Conservation (phyloP, 441 rosid species). For the Pelargonium myrrhifolium region DNA sequence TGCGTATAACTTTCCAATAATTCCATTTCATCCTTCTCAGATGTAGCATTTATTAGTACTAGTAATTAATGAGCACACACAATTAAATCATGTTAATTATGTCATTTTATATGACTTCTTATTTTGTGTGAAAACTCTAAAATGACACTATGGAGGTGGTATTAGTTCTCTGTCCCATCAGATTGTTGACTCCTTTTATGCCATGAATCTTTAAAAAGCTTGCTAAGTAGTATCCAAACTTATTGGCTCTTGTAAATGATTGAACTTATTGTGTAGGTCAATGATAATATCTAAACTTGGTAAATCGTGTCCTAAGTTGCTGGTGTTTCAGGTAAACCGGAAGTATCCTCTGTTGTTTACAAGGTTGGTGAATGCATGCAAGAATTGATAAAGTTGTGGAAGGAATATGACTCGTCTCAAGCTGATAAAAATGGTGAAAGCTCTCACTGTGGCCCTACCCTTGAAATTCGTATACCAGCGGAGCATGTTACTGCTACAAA, state of each 20-base stretch:
- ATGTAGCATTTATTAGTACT: too few relatives aligned
- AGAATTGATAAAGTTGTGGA: conserved; percentile 92
- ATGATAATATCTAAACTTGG: conserved; percentile 3
- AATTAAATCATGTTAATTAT: too few relatives aligned
- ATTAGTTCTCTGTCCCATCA: background rate
- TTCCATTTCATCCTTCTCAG: too few relatives aligned
- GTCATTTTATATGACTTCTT: too few relatives aligned
- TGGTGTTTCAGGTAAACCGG: conserved; percentile 73
- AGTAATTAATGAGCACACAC: too few relatives aligned
- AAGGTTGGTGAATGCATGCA: conserved; percentile 99
- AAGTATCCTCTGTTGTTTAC: conserved; percentile 71
- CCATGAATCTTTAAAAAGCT: background rate
- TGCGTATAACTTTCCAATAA: too few relatives aligned
- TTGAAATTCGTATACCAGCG: conserved; percentile 89
- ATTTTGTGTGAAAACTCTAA: too few relatives aligned
- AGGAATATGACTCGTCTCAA: conserved; percentile 65
- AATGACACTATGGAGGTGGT: too few relatives aligned
- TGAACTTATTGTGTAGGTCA: background rate
- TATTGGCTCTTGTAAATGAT: background rate
- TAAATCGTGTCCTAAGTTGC: conserved; percentile 12
- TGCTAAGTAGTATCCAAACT: background rate
- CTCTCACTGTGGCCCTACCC: conserved; percentile 68
- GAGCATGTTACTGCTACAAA: conserved; percentile 98
- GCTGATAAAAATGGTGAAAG: conserved; percentile 64
- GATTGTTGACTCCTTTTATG: background rate